Conservation (phyloP, 2,329 filamentous ascomycete species). For the Pseudogymnoascus sp. region DNA sequence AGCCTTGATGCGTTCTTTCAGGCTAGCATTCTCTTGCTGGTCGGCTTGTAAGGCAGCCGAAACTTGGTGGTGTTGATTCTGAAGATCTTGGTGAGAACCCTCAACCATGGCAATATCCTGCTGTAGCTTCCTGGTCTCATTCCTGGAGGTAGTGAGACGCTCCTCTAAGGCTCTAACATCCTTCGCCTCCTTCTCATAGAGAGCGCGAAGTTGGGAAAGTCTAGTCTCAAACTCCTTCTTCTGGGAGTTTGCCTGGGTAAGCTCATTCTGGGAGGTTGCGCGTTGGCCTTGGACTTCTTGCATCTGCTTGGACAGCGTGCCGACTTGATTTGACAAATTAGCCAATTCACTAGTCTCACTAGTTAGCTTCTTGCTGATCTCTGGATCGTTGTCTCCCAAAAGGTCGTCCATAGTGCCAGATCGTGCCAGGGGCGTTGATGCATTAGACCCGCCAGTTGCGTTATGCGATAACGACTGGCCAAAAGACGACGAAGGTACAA, state of each 20-base stretch:
- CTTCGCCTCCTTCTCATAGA: slow-evolving; percentile 91
- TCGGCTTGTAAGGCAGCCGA: slow-evolving; percentile 70
- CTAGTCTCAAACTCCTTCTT: slow-evolving; percentile 91
- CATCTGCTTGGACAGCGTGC: slow-evolving; percentile 86
- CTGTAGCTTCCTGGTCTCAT: slow-evolving; percentile 77
- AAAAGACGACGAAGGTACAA: slow-evolving; percentile 86
- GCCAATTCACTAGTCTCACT: slow-evolving; percentile 87
- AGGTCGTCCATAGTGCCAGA: slow-evolving; percentile 67
- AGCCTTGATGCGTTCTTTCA: slow-evolving; percentile 82
- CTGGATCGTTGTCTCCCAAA: slow-evolving; percentile 82
- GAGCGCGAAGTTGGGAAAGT: slow-evolving; percentile 72
- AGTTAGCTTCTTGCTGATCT: slow-evolving; percentile 79
- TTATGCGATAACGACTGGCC: slow-evolving; percentile 75
- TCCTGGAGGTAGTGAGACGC: slow-evolving; percentile 65
- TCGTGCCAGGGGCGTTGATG: slow-evolving; percentile 30
- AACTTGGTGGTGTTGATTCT: slow-evolving; percentile 73
- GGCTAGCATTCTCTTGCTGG: slow-evolving; percentile 74
- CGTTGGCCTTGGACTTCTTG: slow-evolving; percentile 85
- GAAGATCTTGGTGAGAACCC: slow-evolving; percentile 70
- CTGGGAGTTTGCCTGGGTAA: slow-evolving; percentile 73
- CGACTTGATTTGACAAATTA: slow-evolving; percentile 92
- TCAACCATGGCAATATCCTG: slow-evolving; percentile 79
- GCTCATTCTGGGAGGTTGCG: slow-evolving; percentile 67
- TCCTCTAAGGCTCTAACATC: slow-evolving; percentile 80
- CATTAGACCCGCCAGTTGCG: slow-evolving; percentile 53